A percentile compares a stretch with the other conserved stretches of the same genome.
Evolutionary conservation across 2,329 filamentous ascomycete species (phyloP).

Genomic region (Coniochaeta sp.): DNA sequence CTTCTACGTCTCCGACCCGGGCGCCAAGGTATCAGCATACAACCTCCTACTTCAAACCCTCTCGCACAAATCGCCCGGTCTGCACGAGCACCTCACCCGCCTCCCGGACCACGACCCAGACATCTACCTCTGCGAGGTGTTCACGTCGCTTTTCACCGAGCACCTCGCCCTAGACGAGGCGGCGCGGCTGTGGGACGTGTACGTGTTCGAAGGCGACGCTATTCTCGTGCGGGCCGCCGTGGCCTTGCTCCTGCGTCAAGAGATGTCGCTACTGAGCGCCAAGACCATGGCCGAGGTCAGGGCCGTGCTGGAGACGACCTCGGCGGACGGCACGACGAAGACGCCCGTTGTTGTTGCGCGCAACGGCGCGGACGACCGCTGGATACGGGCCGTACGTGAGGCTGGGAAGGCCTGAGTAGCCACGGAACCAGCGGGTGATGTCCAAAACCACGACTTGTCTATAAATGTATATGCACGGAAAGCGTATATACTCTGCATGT

Average conservation of each 20-base stretch:
- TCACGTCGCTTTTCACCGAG: constrained; percentile 56
- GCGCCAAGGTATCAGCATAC: constrained; percentile 63
- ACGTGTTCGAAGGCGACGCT: constrained; percentile 73
- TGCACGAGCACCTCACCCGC: constrained; percentile 57
- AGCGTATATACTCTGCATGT: neutral
- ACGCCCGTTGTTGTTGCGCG: constrained; percentile 16
- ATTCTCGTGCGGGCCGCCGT: constrained; percentile 65
- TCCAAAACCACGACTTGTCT: neutral
- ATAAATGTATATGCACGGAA: neutral
- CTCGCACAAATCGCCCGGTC: constrained; percentile 51
- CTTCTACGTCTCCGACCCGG: constrained; percentile 63
- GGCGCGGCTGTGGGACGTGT: constrained; percentile 71
- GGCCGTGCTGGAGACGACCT: constrained; percentile 23
- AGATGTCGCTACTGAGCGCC: constrained; percentile 42
- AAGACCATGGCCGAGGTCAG: constrained; percentile 36
- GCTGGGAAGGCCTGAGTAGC: constrained; percentile 24
- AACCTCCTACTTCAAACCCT: constrained; percentile 62
- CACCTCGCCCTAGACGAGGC: constrained; percentile 61
- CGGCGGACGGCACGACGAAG: neutral
- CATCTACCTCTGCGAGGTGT: constrained; percentile 51
- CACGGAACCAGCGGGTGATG: neutral
- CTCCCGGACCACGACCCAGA: constrained; percentile 38
- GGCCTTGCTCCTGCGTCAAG: constrained; percentile 50
- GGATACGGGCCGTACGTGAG: constrained; percentile 31
- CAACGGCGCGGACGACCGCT: constrained; percentile 38